Evolutionary conservation across 2,329 filamentous ascomycete genomes (phyloP).

Genomic region (Cytospora chrysosperma): DNA sequence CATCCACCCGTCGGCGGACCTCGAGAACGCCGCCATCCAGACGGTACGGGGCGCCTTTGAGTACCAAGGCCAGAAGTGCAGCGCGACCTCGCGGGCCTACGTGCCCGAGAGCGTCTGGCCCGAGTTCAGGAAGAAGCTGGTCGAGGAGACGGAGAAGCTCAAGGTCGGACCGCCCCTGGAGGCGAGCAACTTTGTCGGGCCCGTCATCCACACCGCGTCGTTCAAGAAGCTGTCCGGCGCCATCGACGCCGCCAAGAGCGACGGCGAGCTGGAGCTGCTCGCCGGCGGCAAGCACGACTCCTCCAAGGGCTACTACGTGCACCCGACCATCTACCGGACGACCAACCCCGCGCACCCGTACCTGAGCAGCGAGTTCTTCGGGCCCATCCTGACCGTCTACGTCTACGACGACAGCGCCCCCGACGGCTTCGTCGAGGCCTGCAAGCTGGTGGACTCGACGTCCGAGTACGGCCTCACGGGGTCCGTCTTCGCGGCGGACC

Average conservation of each 20-base stretch:
- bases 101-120: slow-evolving; percentile 48
- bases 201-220: slow-evolving; percentile 48
- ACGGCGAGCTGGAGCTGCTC: slow-evolving; percentile 43
- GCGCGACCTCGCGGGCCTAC: slow-evolving; percentile 52
- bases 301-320: slow-evolving; percentile 43
- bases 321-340: slow-evolving; percentile 47
- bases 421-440: slow-evolving; percentile 48
- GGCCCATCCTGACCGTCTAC: slow-evolving; percentile 45
- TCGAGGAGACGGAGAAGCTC: slow-evolving; percentile 37
- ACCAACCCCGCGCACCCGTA: slow-evolving; percentile 43
- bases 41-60: slow-evolving; percentile 50
- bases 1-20: slow-evolving; percentile 46
- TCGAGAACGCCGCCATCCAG: slow-evolving; percentile 45
- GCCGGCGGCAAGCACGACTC: slow-evolving; percentile 45
- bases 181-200: slow-evolving; percentile 43
- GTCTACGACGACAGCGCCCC: slow-evolving; percentile 46
- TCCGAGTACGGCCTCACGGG: slow-evolving; percentile 65
- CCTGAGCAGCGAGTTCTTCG: slow-evolving; percentile 49
- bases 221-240: slow-evolving; percentile 45
- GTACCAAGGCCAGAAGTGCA: slow-evolving; percentile 53
- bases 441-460: slow-evolving; percentile 66
- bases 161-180: slow-evolving; percentile 34
- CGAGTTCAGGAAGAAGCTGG: slow-evolving; percentile 39
- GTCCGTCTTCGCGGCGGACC: slow-evolving; percentile 49
- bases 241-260: slow-evolving; percentile 46